Evolutionary conservation across 768 basidiomycete genomes (phyloP), one percentile per base, ranked within the genome.

Genomic region (Pluteus cervinus): DNA sequence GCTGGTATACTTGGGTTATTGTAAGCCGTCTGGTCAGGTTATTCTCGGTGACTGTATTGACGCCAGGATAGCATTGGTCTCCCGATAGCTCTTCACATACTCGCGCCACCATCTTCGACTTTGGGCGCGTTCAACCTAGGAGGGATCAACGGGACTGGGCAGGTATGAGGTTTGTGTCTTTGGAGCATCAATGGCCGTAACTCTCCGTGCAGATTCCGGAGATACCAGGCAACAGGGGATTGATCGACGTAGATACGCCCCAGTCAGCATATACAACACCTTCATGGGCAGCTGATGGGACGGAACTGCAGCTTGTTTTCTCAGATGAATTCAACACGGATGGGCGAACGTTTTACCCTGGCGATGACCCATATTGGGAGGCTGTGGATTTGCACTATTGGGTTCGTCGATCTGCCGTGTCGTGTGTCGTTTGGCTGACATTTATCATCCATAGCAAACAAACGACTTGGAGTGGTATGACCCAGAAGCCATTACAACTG

Each of bases 381-480:
- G 82, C 86, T n/a, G 78, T 65, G 5, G 68, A 87, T 56, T 62
- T 87, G 35, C 79, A 87, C 51, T 87, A 87, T 50, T 87, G 85
- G 82, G 76, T 78, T 32, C 71, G 69, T 37, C 39, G 18, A 50
- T 39, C 37, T 41, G 10, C 33, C 4, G 11, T 24, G 4, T 3
- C 37, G n/a, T n/a, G n/a, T n/a, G n/a, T n/a, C n/a, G n/a, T n/a
- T n/a, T n/a, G n/a, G n/a, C n/a, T n/a, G n/a, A n/a, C n/a, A n/a
- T n/a, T n/a, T n/a, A 40, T 32, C 47, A 29, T 61, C 68, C 62
- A 65, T 40, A 68, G 66, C 51, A 62, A 48, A 79, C 83, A 8
- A 70, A 71, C 36, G 79, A 86, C 51, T 43, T 86, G 50, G 86
- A 94, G 57, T 93, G 88, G 87, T 90, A 93, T 55, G 83, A 84